A percentile compares a stretch with the other conserved stretches of the same genome.
Conservation (phyloP, 2,329 filamentous ascomycete species). For the Aspergillus sp. region DNA sequence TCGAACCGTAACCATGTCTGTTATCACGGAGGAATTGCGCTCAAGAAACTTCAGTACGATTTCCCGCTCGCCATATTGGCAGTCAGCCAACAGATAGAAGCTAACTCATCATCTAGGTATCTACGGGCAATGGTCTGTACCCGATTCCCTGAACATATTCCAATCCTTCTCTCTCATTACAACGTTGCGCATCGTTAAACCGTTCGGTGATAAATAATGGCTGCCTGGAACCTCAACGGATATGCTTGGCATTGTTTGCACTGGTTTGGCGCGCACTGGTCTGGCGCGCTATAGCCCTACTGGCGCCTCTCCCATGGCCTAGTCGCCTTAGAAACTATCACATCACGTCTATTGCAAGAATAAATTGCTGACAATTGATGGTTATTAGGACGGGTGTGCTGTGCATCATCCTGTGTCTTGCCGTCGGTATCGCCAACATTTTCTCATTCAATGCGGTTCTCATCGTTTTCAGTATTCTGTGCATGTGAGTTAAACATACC, state of each 20-base stretch:
- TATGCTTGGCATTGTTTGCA: slow-evolving; percentile 18
- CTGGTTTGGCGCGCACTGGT: neutral
- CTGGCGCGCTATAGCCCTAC: neutral
- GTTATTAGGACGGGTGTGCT: slow-evolving; percentile 50
- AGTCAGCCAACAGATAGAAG: slow-evolving; percentile 8
- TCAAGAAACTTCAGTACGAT: slow-evolving; percentile 66
- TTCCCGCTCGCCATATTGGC: slow-evolving; percentile 18
- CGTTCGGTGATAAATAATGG: slow-evolving; percentile 16
- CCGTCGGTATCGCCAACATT: slow-evolving; percentile 67
- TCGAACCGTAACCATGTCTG: slow-evolving; percentile 48
- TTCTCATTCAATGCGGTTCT: slow-evolving; percentile 59
- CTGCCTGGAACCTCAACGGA: slow-evolving; percentile 20
- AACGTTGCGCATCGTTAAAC: slow-evolving; percentile 1
- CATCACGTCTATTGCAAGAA: neutral
- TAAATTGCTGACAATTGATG: slow-evolving; percentile 15
- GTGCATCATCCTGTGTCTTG: slow-evolving; percentile 65
- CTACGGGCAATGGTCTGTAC: slow-evolving; percentile 66
- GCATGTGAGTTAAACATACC: slow-evolving; percentile 48
- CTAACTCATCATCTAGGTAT: slow-evolving; percentile 54
- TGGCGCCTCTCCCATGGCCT: neutral
- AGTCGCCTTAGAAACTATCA: neutral
- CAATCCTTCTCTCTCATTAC: neutral
- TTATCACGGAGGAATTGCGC: slow-evolving; percentile 60
- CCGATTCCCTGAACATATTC: neutral
- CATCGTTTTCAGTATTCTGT: slow-evolving; percentile 61